Evolutionary conservation across 345 rosid genomes (phyloP).

Genomic region (Kandelia obovata): DNA sequence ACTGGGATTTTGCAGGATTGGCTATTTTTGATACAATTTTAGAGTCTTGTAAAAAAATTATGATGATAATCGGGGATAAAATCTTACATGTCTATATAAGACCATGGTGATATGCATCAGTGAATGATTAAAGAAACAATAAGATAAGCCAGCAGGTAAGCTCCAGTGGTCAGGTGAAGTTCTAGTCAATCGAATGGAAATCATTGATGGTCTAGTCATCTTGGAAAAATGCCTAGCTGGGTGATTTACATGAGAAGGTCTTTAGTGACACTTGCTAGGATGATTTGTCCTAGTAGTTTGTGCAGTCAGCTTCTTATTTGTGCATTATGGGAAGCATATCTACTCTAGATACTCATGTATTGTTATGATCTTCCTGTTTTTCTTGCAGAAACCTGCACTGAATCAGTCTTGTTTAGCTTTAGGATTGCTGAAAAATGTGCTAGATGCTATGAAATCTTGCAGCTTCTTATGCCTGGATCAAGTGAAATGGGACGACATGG

Average conservation of each 20-base stretch:
- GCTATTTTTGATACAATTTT: neutral
- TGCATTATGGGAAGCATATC: neutral
- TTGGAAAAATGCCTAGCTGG: neutral
- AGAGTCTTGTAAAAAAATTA: neutral
- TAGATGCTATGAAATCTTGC: conserved; percentile 51
- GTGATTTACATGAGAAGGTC: neutral
- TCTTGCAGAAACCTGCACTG: conserved; percentile 38
- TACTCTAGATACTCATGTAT: neutral
- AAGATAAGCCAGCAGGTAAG: neutral
- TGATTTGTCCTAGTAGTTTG: neutral
- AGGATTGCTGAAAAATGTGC: conserved; percentile 43
- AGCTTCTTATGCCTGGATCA: conserved; percentile 50
- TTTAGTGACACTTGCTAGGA: neutral
- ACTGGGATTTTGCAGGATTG: neutral
- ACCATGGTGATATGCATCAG: neutral
- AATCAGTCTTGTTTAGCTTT: conserved; percentile 31
- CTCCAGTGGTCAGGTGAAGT: neutral
- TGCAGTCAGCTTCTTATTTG: neutral
- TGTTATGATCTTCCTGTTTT: conserved; percentile 8
- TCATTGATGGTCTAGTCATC: neutral
- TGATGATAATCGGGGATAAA: too few relatives aligned
- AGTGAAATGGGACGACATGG: conserved; percentile 44
- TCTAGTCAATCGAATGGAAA: neutral
- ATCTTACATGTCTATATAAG: too few relatives aligned
- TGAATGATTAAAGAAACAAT: neutral